phyloP scores from a whole-genome alignment of 805 yeast genomes.

The Pichia insulana region DNA sequence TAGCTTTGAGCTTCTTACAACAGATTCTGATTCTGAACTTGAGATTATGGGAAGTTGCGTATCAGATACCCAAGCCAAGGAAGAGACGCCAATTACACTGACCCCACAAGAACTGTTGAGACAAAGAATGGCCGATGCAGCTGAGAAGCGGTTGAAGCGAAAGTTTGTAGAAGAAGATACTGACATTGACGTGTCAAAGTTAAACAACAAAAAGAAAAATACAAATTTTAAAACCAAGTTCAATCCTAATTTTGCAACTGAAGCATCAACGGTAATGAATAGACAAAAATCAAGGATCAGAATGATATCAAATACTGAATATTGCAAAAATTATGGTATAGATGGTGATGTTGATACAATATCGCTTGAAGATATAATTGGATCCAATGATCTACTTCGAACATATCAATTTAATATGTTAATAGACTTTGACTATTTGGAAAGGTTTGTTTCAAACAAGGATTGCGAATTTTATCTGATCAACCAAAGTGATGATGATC shows the following conservation, averaged over 20 bases:
- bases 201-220: background rate
- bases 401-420: slow-evolving; percentile 29
- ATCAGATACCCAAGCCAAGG: background rate
- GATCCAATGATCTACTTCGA: slow-evolving; percentile 16
- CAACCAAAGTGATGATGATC: slow-evolving; percentile 25
- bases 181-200: background rate
- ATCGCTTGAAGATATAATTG: slow-evolving; percentile 21
- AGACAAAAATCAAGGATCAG: slow-evolving; percentile 20
- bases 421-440: slow-evolving; percentile 23
- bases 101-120: slow-evolving; percentile 12
- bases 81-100: background rate
- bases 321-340: slow-evolving; percentile 16
- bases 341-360: slow-evolving; percentile 22
- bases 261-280: background rate
- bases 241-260: too few relatives aligned
- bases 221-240: background rate
- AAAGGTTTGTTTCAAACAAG: slow-evolving; percentile 17
- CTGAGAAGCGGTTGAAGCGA: slow-evolving; percentile 14
- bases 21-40: background rate
- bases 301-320: slow-evolving; percentile 18
- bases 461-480: slow-evolving; percentile 21
- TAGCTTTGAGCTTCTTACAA: too few relatives aligned
- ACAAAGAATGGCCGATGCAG: slow-evolving; percentile 18
- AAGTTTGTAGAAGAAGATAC: background rate
- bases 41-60: too few relatives aligned